Base-by-base conservation (phyloP, 768 basidiomycete species). In the Pleurotus eryngii region DNA sequence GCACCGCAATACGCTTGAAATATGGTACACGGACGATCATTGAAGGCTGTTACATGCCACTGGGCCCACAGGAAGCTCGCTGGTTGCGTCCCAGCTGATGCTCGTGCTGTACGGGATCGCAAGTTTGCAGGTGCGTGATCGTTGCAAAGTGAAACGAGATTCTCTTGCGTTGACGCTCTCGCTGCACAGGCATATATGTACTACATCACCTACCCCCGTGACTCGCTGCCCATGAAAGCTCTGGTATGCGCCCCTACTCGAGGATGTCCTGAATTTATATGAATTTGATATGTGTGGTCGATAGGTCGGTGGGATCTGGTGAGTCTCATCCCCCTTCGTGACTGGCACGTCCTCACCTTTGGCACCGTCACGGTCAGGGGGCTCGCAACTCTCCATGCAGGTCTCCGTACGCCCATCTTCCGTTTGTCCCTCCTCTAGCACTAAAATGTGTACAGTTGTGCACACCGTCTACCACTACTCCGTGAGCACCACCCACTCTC, bases 81-180 rank as follows among this genome's bases (percentile, higher is more conserved):
- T 49, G 2, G 27, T 49, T 14, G 20, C 49, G 20, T 49, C 3
- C 22, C 49, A 49, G 26, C 6, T 49, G 24, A 26, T 49, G 24
- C 49, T 49, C n/a, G 49, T 49, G 6, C 27, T 49, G 9, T 49
- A 49, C 27, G 49, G 49, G 20, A 49, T 49, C 27, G 49, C 49
- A 3, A 49, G 49, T 35, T 18, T 49, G 14, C 49, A 49, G 27
- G 49, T 49, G n/a, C 35, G 49, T 49, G 42, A 43, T 11, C 15
- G 12, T 43, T 43, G 42, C 42, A 5, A n/a, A 20, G n/a, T 2
- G 18, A 43, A n/a, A 15, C n/a, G 0, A 5, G 42, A 20, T 20
- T 20, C 42, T 2, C 3, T 24, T 24, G 22, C 6, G 27, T 30
- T 30, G 27, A 30, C 27, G 27, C 42, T 6, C 1, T 1, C 42